These are phyloP conservation scores for Hypoxylon sp. DNA, from an alignment of 2,329 filamentous ascomycete species.

Conservation along the genomic window DNA sequence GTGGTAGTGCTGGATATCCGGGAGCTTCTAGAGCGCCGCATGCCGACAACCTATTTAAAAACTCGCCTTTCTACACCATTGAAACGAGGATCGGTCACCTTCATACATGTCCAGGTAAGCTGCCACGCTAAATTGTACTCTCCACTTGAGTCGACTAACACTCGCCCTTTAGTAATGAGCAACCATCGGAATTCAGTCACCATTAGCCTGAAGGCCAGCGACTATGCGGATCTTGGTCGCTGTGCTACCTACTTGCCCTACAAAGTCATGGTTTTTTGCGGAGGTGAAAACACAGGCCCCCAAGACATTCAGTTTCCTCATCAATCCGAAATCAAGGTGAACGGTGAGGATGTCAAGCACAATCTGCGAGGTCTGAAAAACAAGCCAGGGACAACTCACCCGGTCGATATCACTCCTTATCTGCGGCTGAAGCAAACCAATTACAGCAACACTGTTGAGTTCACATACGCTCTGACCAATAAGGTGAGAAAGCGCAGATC, in stretches of 20 bases:
- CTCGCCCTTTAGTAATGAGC: constrained; percentile 65
- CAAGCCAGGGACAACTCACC: constrained; percentile 93
- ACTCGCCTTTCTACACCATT: constrained; percentile 88
- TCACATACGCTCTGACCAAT: constrained; percentile 92
- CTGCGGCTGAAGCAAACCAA: constrained; percentile 76
- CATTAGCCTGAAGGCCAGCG: constrained; percentile 64
- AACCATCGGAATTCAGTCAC: constrained; percentile 66
- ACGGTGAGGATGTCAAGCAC: constrained; percentile 88
- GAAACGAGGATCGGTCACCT: constrained; percentile 74
- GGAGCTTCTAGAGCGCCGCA: constrained; percentile 34
- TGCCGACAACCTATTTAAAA: constrained; percentile 65
- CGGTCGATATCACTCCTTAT: constrained; percentile 87
- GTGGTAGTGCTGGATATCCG: constrained; percentile 12
- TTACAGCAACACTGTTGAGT: constrained; percentile 83
- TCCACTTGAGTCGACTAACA: constrained; percentile 22
- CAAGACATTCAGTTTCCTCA: constrained; percentile 92
- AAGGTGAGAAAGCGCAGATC: constrained; percentile 73
- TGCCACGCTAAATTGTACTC: background rate
- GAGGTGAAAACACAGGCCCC: constrained; percentile 71
- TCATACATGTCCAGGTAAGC: constrained; percentile 79
- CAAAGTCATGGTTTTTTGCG: constrained; percentile 87
- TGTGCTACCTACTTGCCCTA: constrained; percentile 73
- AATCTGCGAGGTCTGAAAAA: constrained; percentile 96
- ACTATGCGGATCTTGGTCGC: constrained; percentile 66
- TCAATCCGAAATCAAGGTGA: constrained; percentile 93